Conservation (phyloP, 306 rosid species). For the Senna tora region DNA sequence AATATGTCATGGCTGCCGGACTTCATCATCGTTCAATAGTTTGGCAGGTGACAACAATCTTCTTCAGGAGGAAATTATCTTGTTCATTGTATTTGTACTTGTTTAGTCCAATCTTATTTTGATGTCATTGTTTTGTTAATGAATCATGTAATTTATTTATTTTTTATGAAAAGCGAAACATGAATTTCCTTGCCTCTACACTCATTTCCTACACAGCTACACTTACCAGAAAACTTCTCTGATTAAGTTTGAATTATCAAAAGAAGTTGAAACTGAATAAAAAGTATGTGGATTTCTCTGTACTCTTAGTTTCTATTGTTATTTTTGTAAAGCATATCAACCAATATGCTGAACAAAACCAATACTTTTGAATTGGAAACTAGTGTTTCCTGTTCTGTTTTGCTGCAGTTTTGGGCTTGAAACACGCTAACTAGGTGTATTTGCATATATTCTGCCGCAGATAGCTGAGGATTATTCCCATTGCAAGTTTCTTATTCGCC, state of each 20-base stretch:
- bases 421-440: constrained; percentile 27
- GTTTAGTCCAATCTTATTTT: neutral
- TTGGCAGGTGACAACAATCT: constrained; percentile 66
- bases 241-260: neutral
- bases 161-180: neutral
- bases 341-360: neutral
- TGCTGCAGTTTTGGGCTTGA: constrained; percentile 16
- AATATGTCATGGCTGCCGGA: constrained; percentile 96
- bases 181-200: constrained; percentile 12
- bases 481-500: constrained; percentile 89
- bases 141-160: no score
- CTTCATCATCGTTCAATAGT: constrained; percentile 82
- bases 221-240: neutral
- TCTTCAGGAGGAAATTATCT: neutral
- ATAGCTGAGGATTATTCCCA: constrained; percentile 97
- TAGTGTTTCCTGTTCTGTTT: constrained; percentile 13
- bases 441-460: constrained; percentile 46
- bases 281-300: neutral
- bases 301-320: neutral
- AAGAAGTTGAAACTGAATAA: neutral
- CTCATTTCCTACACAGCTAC: neutral
- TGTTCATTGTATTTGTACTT: neutral
- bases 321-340: constrained; percentile 19
- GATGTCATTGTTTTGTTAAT: neutral
- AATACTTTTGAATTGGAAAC: constrained; percentile 4